phyloP scores from a whole-genome alignment of 768 basidiomycete genomes.

The button mushroom (Agaricus bisporus) region DNA sequence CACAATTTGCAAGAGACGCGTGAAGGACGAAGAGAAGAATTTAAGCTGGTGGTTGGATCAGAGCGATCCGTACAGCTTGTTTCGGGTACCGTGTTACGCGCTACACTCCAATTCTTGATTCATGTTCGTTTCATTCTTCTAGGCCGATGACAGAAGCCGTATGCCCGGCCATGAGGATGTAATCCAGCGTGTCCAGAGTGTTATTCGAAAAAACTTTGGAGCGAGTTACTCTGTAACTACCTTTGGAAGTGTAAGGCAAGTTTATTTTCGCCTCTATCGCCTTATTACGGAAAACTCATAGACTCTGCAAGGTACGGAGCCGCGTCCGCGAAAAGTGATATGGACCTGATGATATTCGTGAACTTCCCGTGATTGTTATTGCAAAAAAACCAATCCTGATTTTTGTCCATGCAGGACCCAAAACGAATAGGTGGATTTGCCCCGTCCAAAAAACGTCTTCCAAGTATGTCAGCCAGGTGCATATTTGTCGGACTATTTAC shows the following conservation, averaged over 20 bases:
- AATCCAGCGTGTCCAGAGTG: conserved; percentile 15
- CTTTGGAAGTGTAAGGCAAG: conserved; percentile 43
- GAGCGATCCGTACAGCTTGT: background rate
- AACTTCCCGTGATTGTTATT: conserved; percentile 11
- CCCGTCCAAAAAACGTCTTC: conserved; percentile 6
- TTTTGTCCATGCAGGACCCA: conserved; percentile 18
- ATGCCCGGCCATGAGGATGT: background rate
- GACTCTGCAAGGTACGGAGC: conserved; percentile 32
- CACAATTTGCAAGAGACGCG: background rate
- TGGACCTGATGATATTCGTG: conserved; percentile 50
- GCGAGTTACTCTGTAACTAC: conserved; percentile 24
- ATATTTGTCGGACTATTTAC: background rate
- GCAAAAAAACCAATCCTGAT: background rate
- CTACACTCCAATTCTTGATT: background rate
- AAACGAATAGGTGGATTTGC: conserved; percentile 13
- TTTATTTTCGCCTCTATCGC: background rate
- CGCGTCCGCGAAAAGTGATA: conserved; percentile 33
- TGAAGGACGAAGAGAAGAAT: background rate
- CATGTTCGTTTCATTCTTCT: background rate
- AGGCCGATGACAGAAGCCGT: background rate
- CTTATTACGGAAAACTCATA: background rate
- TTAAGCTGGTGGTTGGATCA: background rate
- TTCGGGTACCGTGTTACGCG: background rate
- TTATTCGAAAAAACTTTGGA: conserved; percentile 26
- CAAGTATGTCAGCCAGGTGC: conserved; percentile 2